Percentiles rank a stretch among this genome's conserved stretches.
Evolutionary conservation across 768 basidiomycete species (phyloP).

Genomic region (Podaxis sp.): DNA sequence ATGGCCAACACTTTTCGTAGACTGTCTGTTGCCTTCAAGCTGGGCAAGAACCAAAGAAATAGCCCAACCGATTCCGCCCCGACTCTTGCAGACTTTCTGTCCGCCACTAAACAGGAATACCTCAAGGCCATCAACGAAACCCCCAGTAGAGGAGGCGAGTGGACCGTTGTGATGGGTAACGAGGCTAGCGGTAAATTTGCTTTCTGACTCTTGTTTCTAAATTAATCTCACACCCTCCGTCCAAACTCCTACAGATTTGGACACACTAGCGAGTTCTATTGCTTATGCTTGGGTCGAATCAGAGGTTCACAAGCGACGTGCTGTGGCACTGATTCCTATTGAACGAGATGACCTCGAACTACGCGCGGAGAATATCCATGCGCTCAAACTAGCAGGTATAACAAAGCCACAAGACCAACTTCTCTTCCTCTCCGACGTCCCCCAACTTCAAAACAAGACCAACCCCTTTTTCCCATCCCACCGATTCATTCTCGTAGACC

Average conservation of each 20-base stretch:
- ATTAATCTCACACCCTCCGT: constrained; percentile 1
- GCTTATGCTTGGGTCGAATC: constrained; percentile 79
- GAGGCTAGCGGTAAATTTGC: constrained; percentile 81
- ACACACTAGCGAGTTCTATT: constrained; percentile 84
- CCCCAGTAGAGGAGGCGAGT: constrained; percentile 50
- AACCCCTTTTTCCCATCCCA: constrained; percentile 49
- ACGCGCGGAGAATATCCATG: constrained; percentile 86
- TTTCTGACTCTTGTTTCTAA: background rate
- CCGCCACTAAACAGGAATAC: constrained; percentile 55
- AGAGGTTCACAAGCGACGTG: constrained; percentile 48
- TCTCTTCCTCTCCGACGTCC: constrained; percentile 70
- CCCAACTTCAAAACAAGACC: constrained; percentile 26
- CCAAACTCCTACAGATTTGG: constrained; percentile 65
- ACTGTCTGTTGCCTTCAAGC: constrained; percentile 34
- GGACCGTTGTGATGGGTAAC: constrained; percentile 93
- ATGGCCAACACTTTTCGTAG: constrained; percentile 33
- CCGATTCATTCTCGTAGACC: constrained; percentile 85
- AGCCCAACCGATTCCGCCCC: constrained; percentile 18
- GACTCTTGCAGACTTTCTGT: constrained; percentile 31
- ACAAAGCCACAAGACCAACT: constrained; percentile 51
- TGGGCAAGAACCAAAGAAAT: constrained; percentile 25
- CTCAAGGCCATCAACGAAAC: constrained; percentile 49
- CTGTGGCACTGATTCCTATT: constrained; percentile 75
- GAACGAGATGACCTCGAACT: constrained; percentile 67
- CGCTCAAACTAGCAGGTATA: constrained; percentile 61